These are phyloP conservation scores for Brassica juncea DNA, from an alignment of 345 rosid species.

Conservation along the genomic window DNA sequence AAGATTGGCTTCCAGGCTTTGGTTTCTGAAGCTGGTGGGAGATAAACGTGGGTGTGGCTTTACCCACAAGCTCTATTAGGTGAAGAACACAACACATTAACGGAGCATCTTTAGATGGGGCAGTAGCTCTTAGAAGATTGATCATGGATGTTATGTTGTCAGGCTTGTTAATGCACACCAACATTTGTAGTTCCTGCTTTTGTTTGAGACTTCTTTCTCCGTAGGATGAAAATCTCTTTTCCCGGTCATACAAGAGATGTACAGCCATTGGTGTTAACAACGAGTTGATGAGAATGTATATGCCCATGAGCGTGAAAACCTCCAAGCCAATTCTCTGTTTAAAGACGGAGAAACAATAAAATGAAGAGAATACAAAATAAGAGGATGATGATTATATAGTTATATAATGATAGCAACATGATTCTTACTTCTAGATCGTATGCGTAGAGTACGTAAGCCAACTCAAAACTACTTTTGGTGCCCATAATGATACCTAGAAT, in stretches of 20 bases:
- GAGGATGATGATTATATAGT: not conserved
- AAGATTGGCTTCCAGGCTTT: constrained; percentile 22
- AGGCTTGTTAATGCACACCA: constrained; percentile 49
- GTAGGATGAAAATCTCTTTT: constrained; percentile 49
- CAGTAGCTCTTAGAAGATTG: constrained; percentile 36
- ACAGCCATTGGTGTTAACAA: constrained; percentile 32
- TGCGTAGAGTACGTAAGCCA: constrained; percentile 8
- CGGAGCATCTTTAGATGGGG: constrained; percentile 41
- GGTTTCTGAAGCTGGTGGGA: constrained; percentile 48
- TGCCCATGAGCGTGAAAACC: constrained; percentile 19
- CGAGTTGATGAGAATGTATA: constrained; percentile 26
- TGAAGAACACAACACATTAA: constrained; percentile 49
- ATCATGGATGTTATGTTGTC: constrained; percentile 39
- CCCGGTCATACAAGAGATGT: constrained; percentile 42
- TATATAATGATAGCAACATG: not conserved
- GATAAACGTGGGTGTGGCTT: constrained; percentile 50
- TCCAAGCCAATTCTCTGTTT: constrained; percentile 6
- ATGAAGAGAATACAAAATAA: not conserved
- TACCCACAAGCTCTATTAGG: constrained; percentile 52
- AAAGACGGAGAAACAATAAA: not conserved
- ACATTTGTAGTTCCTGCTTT: constrained; percentile 41
- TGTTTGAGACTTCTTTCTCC: constrained; percentile 35
- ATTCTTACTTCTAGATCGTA: constrained; percentile 27
- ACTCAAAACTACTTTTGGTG: constrained; percentile 44
- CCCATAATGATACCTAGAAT: constrained; percentile 46